A percentile compares a stretch with the other conserved stretches of the same genome.
Conservation (phyloP, 1,139 yeast genomes). For the Debaryomyces nepalensis region DNA sequence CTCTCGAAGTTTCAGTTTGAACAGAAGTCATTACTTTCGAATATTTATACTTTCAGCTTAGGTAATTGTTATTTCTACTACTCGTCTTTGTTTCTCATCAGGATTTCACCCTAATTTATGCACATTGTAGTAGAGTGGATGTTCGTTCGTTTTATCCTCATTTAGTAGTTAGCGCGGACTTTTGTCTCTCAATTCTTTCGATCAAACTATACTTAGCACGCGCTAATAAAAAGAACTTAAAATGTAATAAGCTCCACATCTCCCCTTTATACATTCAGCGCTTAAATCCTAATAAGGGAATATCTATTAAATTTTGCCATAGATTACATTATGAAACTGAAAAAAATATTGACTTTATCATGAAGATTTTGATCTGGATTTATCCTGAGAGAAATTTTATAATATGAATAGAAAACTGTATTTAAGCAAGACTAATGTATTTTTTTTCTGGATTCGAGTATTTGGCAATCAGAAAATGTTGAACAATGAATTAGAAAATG, state of each 20-base stretch:
- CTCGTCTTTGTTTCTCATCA: not conserved
- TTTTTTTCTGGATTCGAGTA: not conserved
- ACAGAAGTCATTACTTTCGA: not conserved
- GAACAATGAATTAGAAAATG: not conserved
- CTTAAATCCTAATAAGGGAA: not conserved
- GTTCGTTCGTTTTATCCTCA: not conserved
- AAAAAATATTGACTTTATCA: not conserved
- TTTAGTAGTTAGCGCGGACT: not conserved
- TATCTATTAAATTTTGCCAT: no score
- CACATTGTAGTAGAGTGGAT: not conserved
- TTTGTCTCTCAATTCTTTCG: no score
- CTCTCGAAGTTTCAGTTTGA: conserved; percentile 20
- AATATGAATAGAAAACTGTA: no score
- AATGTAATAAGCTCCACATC: no score
- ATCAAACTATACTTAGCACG: no score
- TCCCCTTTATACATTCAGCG: no score
- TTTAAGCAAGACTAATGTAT: not conserved
- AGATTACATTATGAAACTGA: no score
- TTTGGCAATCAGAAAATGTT: not conserved
- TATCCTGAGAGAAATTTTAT: not conserved
- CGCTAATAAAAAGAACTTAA: no score
- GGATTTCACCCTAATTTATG: not conserved
- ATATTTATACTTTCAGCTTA: not conserved
- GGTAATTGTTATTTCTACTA: not conserved
- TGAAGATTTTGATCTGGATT: not conserved